phyloP scores from a whole-genome alignment of 2,329 filamentous ascomycete genomes.

The Pezicula rhizophila region DNA sequence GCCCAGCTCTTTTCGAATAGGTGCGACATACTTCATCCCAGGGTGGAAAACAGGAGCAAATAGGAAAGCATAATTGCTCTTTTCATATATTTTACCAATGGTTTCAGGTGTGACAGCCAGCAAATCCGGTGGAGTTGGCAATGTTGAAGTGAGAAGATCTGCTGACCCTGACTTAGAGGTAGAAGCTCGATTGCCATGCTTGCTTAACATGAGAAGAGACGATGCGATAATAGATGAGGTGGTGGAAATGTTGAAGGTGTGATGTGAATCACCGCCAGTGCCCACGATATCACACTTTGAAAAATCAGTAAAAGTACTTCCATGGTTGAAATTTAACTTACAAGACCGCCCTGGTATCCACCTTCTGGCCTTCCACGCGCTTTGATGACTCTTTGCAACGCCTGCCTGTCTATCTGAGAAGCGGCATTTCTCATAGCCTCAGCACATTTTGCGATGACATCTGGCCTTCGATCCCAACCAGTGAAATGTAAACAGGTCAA shows the following conservation, averaged over 20 bases:
- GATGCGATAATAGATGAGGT: constrained; percentile 90
- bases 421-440: constrained; percentile 78
- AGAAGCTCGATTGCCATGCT: constrained; percentile 93
- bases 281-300: constrained; percentile 83
- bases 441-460: constrained; percentile 82
- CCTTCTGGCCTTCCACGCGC: constrained; percentile 60
- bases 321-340: constrained; percentile 38
- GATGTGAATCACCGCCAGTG: constrained; percentile 91
- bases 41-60: constrained; percentile 96
- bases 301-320: constrained; percentile 4
- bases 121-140: constrained; percentile 67
- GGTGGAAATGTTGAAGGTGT: constrained; percentile 97
- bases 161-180: constrained; percentile 95
- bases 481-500: constrained; percentile 92
- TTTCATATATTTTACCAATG: constrained; percentile 65
- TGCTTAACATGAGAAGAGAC: constrained; percentile 76
- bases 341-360: constrained; percentile 74
- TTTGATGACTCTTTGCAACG: constrained; percentile 56
- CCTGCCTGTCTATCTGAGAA: constrained; percentile 59
- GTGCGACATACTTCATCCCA: constrained; percentile 83
- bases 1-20: constrained; percentile 79
- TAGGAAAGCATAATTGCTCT: constrained; percentile 88
- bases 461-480: constrained; percentile 72
- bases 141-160: constrained; percentile 75
- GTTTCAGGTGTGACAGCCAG: constrained; percentile 66